phyloP scores from a whole-genome alignment of 176 grass and related monocot species.

The Carex scoparia region DNA sequence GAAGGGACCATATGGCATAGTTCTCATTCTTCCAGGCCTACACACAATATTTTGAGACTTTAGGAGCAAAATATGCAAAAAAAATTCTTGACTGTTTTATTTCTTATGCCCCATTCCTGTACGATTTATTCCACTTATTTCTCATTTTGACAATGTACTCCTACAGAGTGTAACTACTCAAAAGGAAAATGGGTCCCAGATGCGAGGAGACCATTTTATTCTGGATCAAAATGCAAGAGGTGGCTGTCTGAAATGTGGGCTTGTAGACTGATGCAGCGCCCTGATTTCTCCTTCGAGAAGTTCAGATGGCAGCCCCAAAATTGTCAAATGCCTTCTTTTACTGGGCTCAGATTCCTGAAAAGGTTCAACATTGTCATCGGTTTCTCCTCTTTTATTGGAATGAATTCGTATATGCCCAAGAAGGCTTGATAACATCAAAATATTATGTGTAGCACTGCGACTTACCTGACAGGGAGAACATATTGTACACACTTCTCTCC shows the following conservation, averaged over 20 bases:
- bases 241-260: slow-evolving; percentile 95
- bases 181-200: slow-evolving; percentile 92
- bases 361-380: slow-evolving; percentile 29
- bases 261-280: slow-evolving; percentile 73
- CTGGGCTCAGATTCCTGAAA: slow-evolving; percentile 47
- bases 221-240: slow-evolving; percentile 71
- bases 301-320: slow-evolving; percentile 72
- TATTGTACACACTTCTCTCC: not conserved
- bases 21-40: not conserved
- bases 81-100: not conserved
- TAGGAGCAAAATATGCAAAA: not conserved
- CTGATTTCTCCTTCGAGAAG: slow-evolving; percentile 65
- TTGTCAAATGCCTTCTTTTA: slow-evolving; percentile 83
- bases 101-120: not conserved
- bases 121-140: not conserved
- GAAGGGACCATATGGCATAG: not conserved
- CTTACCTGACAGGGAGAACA: not conserved
- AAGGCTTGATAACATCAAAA: not conserved
- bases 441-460: not conserved
- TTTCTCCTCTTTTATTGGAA: slow-evolving; percentile 13
- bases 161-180: slow-evolving; percentile 80
- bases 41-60: not conserved
- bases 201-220: slow-evolving; percentile 61
- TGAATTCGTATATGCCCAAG: not conserved
- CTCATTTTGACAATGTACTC: slow-evolving; percentile 1